Base-by-base conservation (phyloP, 2,329 filamentous ascomycete genomes). In the Ceratocystiopsis minuta region DNA sequence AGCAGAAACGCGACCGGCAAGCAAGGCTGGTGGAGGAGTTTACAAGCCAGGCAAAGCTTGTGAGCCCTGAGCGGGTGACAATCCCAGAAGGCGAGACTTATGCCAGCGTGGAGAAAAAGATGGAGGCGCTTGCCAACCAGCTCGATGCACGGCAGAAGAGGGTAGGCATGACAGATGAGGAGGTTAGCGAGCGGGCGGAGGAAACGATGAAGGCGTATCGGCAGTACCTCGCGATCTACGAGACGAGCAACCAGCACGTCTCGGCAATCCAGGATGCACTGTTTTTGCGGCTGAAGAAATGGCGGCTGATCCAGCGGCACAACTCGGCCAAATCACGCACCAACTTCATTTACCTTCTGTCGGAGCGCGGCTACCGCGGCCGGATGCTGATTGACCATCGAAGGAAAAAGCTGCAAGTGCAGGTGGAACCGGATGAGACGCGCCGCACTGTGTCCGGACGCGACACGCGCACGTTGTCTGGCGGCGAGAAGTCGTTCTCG, bases 401-500 rank as follows among this genome's bases (percentile, higher is more conserved):
- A 39, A 58, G 67, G n/a, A 80, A 80, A 51, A 67, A 72, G 43
- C 72, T 98, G 34, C 78, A 87, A 48, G 72, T 98, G 45, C 71
- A 80, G 48, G 81, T 88, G 46, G 74, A 80, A 55, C 75, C 75
- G 0, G 75, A 79, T 46, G 67, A 75, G 54, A 90, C 80, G 17
- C 78, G 71, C 50, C 74, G 70, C 50, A 77, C 71, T 46, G 73
- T 72, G 17, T 67, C 72, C 4, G 86, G 85, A 3, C 75, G 88
- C 39, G 81, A 82, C 53, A 88, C 90, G 18, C 93, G 85, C 61
- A 96, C 88, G 0, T 66, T 98, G 2, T 95, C 87, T 10, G 90
- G 90, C 41, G 90, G 90, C 28, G 90, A 98, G 57, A 98, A 98
- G 58, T 96, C 88, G 0, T 98, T 96, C 58, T 92, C 87, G 4